Conservation (phyloP, 1,284 basidiomycete genomes). For the Puccinia horiana region DNA sequence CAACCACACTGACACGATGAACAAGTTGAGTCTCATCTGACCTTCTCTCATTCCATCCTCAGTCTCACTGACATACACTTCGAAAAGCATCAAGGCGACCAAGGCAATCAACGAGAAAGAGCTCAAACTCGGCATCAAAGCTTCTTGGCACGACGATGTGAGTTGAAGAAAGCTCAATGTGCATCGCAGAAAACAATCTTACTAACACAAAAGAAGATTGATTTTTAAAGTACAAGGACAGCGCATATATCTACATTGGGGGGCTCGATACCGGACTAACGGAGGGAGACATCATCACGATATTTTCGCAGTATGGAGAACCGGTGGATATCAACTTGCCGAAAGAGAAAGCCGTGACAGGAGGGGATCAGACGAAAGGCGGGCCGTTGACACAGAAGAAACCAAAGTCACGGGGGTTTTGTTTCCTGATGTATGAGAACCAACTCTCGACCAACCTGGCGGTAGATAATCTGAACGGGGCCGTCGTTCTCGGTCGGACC, state of each 20-base stretch:
- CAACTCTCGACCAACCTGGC: slow-evolving; percentile 93
- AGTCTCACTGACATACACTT: not conserved
- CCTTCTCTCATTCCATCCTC: not conserved
- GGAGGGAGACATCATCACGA: slow-evolving; percentile 95
- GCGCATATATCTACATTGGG: slow-evolving; percentile 58
- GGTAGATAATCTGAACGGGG: slow-evolving; percentile 97
- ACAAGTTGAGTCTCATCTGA: not conserved
- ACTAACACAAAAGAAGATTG: not conserved
- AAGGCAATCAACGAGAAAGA: slow-evolving; percentile 47
- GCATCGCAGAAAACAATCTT: not conserved
- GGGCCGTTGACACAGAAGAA: slow-evolving; percentile 50
- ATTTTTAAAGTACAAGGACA: slow-evolving; percentile 42
- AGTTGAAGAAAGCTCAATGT: not conserved
- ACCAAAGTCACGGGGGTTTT: slow-evolving; percentile 85
- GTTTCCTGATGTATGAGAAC: slow-evolving; percentile 98
- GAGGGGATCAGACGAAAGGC: not conserved
- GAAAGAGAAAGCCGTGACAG: slow-evolving; percentile 61
- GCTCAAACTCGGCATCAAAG: slow-evolving; percentile 36
- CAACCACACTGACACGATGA: not conserved
- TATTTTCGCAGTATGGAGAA: slow-evolving; percentile 98
- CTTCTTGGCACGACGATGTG: slow-evolving; percentile 49
- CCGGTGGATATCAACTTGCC: slow-evolving; percentile 93
- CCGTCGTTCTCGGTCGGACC: slow-evolving; percentile 79
- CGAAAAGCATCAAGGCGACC: slow-evolving; percentile 34
- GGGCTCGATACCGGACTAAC: slow-evolving; percentile 65